Evolutionary conservation across 2,329 filamentous ascomycete genomes (phyloP).

Genomic region (Epichloe sibirici): DNA sequence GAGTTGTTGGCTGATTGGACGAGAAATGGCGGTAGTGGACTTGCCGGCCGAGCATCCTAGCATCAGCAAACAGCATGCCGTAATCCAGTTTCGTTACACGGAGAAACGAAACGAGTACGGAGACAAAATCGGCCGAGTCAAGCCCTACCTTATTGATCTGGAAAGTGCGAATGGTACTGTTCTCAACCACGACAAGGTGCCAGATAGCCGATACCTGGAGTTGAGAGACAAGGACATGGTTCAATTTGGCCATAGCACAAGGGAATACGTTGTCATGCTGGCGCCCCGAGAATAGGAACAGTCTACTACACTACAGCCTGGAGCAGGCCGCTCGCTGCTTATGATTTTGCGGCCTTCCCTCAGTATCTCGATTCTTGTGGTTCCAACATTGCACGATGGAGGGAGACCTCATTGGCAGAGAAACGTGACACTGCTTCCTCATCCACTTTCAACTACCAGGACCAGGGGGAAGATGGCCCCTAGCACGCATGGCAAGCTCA

Average conservation of each 20-base stretch:
- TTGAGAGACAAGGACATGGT: conserved; percentile 80
- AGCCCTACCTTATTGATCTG: conserved; percentile 84
- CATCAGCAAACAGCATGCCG: conserved; percentile 90
- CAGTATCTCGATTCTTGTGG: no score
- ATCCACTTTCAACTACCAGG: no score
- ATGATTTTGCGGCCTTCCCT: no score
- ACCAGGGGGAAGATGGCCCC: no score
- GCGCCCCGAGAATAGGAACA: conserved; percentile 31
- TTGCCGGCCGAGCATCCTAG: conserved; percentile 79
- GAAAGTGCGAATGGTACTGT: conserved; percentile 86
- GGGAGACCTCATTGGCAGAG: no score
- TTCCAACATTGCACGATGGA: no score
- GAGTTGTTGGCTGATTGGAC: conserved; percentile 84
- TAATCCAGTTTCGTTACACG: conserved; percentile 80
- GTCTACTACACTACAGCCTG: not conserved
- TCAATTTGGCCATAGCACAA: conserved; percentile 73
- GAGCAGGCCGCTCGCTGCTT: not conserved
- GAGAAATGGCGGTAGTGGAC: conserved; percentile 71
- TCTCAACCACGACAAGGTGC: conserved; percentile 64
- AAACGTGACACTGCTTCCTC: no score
- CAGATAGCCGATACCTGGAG: conserved; percentile 71
- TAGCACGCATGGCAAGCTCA: not conserved
- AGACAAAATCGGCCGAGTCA: conserved; percentile 66
- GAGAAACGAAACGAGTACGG: conserved; percentile 79
- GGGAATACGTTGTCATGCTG: conserved; percentile 95